Conservation (phyloP, 441 rosid species). For the Brassica balearica region DNA sequence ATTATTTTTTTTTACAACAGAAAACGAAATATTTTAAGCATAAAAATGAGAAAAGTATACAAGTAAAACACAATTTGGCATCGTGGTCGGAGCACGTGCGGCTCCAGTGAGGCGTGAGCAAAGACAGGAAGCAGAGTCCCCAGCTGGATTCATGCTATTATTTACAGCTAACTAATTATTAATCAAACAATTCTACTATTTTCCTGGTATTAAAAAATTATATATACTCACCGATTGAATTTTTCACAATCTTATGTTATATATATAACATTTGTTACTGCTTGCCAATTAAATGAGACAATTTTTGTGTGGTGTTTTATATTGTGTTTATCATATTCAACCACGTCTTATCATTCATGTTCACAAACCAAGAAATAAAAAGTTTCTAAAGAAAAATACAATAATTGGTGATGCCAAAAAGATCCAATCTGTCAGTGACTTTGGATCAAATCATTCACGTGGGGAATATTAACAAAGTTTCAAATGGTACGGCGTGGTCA, state of each 20-base stretch:
- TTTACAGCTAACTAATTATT: slow-evolving; percentile 22
- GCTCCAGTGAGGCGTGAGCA: slow-evolving; percentile 53
- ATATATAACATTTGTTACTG: not conserved
- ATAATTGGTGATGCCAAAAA: slow-evolving; percentile 14
- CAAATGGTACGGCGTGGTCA: slow-evolving; percentile 40
- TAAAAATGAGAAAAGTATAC: not conserved
- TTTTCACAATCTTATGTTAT: not conserved
- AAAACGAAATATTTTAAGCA: not conserved
- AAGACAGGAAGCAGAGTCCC: slow-evolving; percentile 44
- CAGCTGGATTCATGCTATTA: slow-evolving; percentile 36
- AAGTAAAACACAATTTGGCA: slow-evolving; percentile 25
- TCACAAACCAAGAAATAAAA: slow-evolving; percentile 8
- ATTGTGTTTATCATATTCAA: not conserved
- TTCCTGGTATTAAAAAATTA: not conserved
- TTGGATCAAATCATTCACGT: slow-evolving; percentile 46
- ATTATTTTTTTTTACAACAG: not conserved
- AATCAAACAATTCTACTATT: not conserved
- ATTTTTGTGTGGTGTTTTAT: not conserved
- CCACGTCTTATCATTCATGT: slow-evolving; percentile 20
- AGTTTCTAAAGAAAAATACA: not conserved
- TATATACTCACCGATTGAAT: not conserved
- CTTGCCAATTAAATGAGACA: not conserved
- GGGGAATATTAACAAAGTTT: slow-evolving; percentile 30
- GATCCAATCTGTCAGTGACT: slow-evolving; percentile 38
- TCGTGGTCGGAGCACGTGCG: slow-evolving; percentile 52